A percentile compares a stretch with the other conserved stretches of the same genome.
Evolutionary conservation across 169 alveolate species (phyloP).

Genomic region (Plasmodium falciparum): DNA sequence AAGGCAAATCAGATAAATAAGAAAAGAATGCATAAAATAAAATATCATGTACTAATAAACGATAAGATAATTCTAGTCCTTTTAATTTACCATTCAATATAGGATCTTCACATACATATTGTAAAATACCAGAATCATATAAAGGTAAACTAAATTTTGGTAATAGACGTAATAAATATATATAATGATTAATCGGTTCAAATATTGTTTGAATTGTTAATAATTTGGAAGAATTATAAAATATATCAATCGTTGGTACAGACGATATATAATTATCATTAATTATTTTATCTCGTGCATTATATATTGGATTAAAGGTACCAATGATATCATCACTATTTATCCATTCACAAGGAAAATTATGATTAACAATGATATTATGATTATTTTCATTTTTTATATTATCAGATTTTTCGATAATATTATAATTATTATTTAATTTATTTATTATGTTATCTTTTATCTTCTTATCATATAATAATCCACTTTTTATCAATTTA

Average conservation of each 20-base stretch:
- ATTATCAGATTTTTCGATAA: not conserved
- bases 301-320: constrained; percentile 69
- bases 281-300: constrained; percentile 52
- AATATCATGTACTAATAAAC: constrained; percentile 82
- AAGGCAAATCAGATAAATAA: constrained; percentile 82
- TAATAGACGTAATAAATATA: constrained; percentile 75
- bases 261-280: constrained; percentile 72
- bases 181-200: constrained; percentile 53
- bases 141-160: constrained; percentile 83
- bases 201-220: constrained; percentile 71
- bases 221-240: constrained; percentile 77
- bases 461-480: not conserved
- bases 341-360: constrained; percentile 37
- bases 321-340: constrained; percentile 20
- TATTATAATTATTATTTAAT: not conserved
- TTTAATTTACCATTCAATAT: constrained; percentile 77
- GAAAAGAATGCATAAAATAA: constrained; percentile 80
- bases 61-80: constrained; percentile 82
- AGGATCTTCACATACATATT: constrained; percentile 83
- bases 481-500: constrained; percentile 13
- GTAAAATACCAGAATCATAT: constrained; percentile 82
- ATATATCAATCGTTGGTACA: constrained; percentile 80
- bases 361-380: not conserved
- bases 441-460: not conserved
- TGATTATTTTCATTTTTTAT: not conserved